These are phyloP conservation scores for Syncephalastrum sp. DNA, from an alignment of 371 early-diverging fungal species.

Conservation along the genomic window DNA sequence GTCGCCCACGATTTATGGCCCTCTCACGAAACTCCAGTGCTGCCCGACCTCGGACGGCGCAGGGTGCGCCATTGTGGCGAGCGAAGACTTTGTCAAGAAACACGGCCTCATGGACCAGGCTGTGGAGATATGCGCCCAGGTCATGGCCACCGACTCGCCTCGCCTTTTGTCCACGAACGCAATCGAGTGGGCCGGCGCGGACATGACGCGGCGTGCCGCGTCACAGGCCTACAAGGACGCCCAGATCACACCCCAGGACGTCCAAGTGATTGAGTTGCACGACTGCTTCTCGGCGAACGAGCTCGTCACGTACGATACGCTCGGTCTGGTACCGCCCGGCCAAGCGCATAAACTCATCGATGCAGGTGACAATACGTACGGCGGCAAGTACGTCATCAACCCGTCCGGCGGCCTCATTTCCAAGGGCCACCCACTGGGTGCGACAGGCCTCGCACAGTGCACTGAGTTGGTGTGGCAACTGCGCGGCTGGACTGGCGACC, in stretches of 20 bases:
- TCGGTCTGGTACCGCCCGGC: constrained; percentile 58
- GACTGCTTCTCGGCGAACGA: constrained; percentile 86
- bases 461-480: constrained; percentile 64
- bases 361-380: constrained; percentile 54
- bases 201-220: constrained; percentile 74
- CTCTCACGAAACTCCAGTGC: constrained; percentile 76
- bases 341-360: constrained; percentile 64
- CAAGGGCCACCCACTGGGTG: constrained; percentile 83
- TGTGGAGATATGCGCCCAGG: constrained; percentile 68
- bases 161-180: constrained; percentile 51
- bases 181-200: constrained; percentile 72
- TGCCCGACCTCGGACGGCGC: constrained; percentile 82
- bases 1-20: constrained; percentile 68
- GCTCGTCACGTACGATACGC: constrained; percentile 15
- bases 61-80: constrained; percentile 67
- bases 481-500: constrained; percentile 70
- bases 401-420: constrained; percentile 82
- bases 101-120: constrained; percentile 69
- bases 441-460: constrained; percentile 83
- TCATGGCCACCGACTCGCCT: constrained; percentile 76
- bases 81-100: constrained; percentile 66
- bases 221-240: constrained; percentile 54
- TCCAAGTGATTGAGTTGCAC: constrained; percentile 76
- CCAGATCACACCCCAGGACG: constrained; percentile 59
- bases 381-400: constrained; percentile 70